Evolutionary conservation across 2,329 filamentous ascomycete species (phyloP).

Genomic region (Remersonia thermophila): DNA sequence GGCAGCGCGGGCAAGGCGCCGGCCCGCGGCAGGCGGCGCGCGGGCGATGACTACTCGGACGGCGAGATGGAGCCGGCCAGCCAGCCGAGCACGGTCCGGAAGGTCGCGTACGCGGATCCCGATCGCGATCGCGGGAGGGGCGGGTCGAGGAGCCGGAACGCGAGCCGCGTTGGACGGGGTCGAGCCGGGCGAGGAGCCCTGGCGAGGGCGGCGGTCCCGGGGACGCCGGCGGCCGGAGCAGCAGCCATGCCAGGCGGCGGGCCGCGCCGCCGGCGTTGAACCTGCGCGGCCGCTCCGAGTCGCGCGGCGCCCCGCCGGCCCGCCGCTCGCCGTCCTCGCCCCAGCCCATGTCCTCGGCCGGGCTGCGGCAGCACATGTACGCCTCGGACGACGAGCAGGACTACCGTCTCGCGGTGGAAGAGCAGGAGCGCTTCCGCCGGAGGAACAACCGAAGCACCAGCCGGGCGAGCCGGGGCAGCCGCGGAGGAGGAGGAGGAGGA

Average conservation of each 20-base stretch:
- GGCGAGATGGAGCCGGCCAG: constrained; percentile 26
- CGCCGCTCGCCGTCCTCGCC: constrained; percentile 69
- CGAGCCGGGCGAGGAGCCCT: constrained; percentile 27
- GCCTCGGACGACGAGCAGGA: constrained; percentile 54
- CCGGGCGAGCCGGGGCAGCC: constrained; percentile 25
- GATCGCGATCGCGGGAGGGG: constrained; percentile 21
- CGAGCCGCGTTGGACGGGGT: constrained; percentile 27
- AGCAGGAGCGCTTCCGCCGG: constrained; percentile 43
- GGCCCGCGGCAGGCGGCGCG: too few relatives aligned
- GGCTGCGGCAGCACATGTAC: constrained; percentile 32
- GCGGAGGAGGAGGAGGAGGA: too few relatives aligned
- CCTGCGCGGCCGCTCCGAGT: constrained; percentile 49
- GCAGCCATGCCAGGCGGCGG: constrained; percentile 10
- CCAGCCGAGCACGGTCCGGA: constrained; percentile 31
- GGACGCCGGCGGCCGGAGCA: too few relatives aligned
- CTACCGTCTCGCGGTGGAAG: constrained; percentile 38
- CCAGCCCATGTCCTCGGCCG: constrained; percentile 53
- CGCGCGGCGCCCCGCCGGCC: constrained; percentile 40
- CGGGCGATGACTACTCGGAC: constrained; percentile 19
- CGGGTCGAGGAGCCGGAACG: constrained; percentile 35
- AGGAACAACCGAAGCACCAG: constrained; percentile 42
- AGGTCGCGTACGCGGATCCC: constrained; percentile 24
- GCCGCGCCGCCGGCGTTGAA: constrained; percentile 30
- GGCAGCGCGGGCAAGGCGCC: constrained; percentile 13
- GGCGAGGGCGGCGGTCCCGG: constrained; percentile 24